Base-by-base conservation (phyloP, 228 moss, liverwort and hornwort genomes). In the Sphagnum fallax region DNA sequence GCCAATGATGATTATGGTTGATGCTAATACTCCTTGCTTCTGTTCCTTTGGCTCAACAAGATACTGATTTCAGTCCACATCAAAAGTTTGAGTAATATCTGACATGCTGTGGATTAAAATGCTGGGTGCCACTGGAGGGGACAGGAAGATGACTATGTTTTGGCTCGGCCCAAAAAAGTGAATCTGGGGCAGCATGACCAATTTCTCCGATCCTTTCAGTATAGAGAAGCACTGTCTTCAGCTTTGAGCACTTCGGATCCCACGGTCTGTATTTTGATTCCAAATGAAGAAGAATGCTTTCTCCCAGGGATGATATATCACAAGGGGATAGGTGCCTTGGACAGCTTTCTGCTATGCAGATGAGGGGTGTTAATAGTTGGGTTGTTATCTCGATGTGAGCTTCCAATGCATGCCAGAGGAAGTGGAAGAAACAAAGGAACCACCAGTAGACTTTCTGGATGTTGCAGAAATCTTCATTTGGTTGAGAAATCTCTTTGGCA, bases 161-260 rank as follows among this genome's bases (percentile, higher is more conserved):
- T 89, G 62, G 62, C 79, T 52, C 75, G 70, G 65, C 73, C 75
- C 4, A 86, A 72, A 62, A 82, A 69, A 52, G 75, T 66, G 58
- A 85, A 69, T 73, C 55, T 90, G 10, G 65, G 60, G 50, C 82
- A 81, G 48, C 84, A 84, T 77, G 98, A 98, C 72, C 81, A 72
- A 60, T 89, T 94, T 60, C 73, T 98, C 64, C 75, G 87, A 52
- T 76, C 85, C 66, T 98, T 94, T 71, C 85, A 81, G 74, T 92
- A 93, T 63, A 79, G 80, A 61, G 90, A 98, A 78, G 98, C 98
- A 16, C 80, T 98, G 16, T 73, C 75, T 71, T 74, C 88, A n/a
- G 88, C 89, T 49, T 74, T 98, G 47, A 66, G 69, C 47, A 79
- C 81, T 53, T 60, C 74, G 50, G 83, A 94, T 70, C 87, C 89